Percentiles rank a stretch among this genome's conserved stretches.
phyloP scores from a whole-genome alignment of 306 rosid genomes.

The Oxytropis ochrocephala region DNA sequence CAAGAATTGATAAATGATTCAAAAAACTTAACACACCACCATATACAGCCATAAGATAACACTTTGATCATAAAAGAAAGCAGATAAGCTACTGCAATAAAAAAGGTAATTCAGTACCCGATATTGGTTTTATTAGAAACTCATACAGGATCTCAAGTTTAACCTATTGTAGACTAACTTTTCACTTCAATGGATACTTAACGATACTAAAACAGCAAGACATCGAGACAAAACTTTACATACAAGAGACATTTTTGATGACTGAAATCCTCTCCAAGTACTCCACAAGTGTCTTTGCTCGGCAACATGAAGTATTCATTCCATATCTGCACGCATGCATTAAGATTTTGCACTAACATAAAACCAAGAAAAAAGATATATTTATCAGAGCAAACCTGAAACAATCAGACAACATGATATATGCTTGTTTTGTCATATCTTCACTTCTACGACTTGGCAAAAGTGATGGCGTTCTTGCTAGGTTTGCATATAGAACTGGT shows the following conservation, averaged over 20 bases:
- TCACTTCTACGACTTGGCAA: constrained; percentile 77
- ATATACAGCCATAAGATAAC: neutral
- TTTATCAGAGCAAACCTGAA: constrained; percentile 61
- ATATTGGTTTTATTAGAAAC: neutral
- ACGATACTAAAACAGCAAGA: constrained; percentile 9
- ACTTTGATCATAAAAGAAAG: neutral
- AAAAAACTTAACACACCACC: neutral
- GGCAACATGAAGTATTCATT: constrained; percentile 72
- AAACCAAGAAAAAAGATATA: constrained; percentile 11
- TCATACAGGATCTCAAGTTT: constrained; percentile 1
- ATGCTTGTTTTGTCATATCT: constrained; percentile 68
- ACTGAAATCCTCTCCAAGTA: constrained; percentile 79
- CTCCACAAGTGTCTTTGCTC: constrained; percentile 75
- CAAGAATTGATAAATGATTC: neutral
- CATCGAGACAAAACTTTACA: constrained; percentile 25
- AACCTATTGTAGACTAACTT: neutral
- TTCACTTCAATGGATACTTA: neutral
- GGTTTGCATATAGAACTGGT: constrained; percentile 77
- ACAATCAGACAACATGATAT: constrained; percentile 79
- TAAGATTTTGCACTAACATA: neutral
- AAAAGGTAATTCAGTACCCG: neutral
- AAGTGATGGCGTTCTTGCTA: constrained; percentile 71
- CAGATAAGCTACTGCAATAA: constrained; percentile 2
- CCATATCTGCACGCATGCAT: constrained; percentile 58
- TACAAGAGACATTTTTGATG: constrained; percentile 68